Evolutionary conservation across 257 asterid genomes (phyloP).

Genomic region (Penstemon davidsonii): DNA sequence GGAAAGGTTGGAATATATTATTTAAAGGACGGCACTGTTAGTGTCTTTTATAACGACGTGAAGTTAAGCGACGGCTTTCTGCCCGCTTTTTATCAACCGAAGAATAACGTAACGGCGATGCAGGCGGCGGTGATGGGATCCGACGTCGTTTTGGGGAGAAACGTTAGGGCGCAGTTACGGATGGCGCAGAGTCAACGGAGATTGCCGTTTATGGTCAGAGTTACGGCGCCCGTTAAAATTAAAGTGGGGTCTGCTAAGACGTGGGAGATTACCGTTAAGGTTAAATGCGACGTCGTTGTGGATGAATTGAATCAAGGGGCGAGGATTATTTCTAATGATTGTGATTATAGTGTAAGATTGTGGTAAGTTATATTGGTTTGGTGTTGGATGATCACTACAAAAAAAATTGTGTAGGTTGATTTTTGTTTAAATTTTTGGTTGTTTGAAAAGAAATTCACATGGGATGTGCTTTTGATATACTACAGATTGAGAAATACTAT

Average conservation of each 20-base stretch:
- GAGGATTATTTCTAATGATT: conserved; percentile 41
- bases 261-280: conserved; percentile 50
- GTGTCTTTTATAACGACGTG: conserved; percentile 33
- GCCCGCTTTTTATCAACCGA: conserved; percentile 51
- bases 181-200: conserved; percentile 30
- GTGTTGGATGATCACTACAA: no score
- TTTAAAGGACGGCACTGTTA: conserved; percentile 32
- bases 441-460: no score
- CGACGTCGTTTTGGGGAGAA: conserved; percentile 31
- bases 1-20: conserved; percentile 49
- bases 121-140: conserved; percentile 35
- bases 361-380: conserved; percentile 37
- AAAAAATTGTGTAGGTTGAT: no score
- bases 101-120: conserved; percentile 46
- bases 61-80: conserved; percentile 39
- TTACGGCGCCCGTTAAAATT: conserved; percentile 46
- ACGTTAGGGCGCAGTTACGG: conserved; percentile 31
- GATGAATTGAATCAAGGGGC: conserved; percentile 42
- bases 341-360: conserved; percentile 49
- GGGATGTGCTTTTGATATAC: no score
- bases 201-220: conserved; percentile 45
- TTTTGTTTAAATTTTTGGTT: no score
- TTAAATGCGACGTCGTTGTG: conserved; percentile 50
- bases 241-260: conserved; percentile 53
- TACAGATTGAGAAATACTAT: no score